phyloP scores from a whole-genome alignment of 441 rosid genomes.

The Populus hybrid region DNA sequence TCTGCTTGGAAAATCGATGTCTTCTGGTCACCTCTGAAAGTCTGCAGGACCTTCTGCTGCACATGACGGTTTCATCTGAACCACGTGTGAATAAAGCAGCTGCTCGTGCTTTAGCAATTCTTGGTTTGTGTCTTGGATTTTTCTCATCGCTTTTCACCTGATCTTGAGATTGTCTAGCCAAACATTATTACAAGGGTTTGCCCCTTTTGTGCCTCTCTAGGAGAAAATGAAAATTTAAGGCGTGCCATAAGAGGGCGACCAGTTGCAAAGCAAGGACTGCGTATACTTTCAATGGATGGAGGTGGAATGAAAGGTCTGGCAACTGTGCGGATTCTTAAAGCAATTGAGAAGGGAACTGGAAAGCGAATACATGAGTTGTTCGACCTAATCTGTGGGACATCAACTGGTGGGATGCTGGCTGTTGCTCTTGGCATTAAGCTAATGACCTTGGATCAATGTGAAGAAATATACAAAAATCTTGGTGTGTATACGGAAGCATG shows the following conservation, averaged over 20 bases:
- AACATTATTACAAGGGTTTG: constrained; percentile 11
- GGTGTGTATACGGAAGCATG: constrained; percentile 40
- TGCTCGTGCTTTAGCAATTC: constrained; percentile 97
- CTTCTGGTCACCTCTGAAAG: constrained; percentile 93
- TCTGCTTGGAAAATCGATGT: constrained; percentile 88
- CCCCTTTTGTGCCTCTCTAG: constrained; percentile 40
- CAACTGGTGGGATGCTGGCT: constrained; percentile 99
- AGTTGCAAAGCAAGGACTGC: constrained; percentile 85
- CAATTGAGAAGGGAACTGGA: constrained; percentile 94
- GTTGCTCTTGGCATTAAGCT: constrained; percentile 92
- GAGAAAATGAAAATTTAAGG: constrained; percentile 91
- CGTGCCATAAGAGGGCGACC: constrained; percentile 90
- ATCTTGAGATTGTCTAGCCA: constrained; percentile 14
- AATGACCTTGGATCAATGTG: constrained; percentile 83
- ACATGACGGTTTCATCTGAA: constrained; percentile 73
- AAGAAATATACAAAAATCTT: constrained; percentile 96
- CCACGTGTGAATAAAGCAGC: constrained; percentile 92
- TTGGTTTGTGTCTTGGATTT: constrained; percentile 54
- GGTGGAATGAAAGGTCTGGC: constrained; percentile 99
- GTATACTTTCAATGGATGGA: constrained; percentile 98
- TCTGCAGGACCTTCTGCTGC: constrained; percentile 82
- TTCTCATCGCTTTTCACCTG: not conserved
- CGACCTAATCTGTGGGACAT: constrained; percentile 97
- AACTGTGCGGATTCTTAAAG: constrained; percentile 93
- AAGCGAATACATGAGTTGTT: constrained; percentile 93